Evolutionary conservation across 2,329 filamentous ascomycete species (phyloP), one percentile per base, ranked within the genome.

Genomic region (Graphilbum sp.): DNA sequence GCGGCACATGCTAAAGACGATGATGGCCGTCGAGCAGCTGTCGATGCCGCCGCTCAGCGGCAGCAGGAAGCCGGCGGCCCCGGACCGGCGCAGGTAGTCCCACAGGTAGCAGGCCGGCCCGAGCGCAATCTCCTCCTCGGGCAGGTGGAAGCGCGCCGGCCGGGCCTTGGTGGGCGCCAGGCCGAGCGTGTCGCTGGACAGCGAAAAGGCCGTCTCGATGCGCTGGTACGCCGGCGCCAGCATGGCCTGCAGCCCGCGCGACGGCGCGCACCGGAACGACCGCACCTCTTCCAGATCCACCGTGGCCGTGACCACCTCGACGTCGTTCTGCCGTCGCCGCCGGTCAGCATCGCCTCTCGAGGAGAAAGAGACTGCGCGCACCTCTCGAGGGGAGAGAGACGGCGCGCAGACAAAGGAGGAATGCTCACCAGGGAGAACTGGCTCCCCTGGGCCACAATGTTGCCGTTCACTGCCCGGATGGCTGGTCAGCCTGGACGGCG

Each of bases 201-300:
- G 52, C 41, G 49, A 43, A 38, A 55, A 59, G 9, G 37, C 34
- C 2, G 55, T 56, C 47, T 65, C 54, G 31, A 66, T 59, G 20
- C 62, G 51, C 39, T 58, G 49, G 40, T 75, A 73, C 15, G 46
- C 46, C 0, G 60, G 55, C 3, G 59, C 54, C 31, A 54, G 50
- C 40, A 69, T 63, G 8, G 72, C 68, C 50, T 82, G 78, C 18
- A 72, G 50, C 7, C 68, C 67, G 38, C 74, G 62, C 12, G 68
- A 69, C 9, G 67, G 62, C 0, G 63, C 59, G n/a, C 58, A 69
- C 0, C 79, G 62, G 47, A 65, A 75, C 1, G 66, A 60, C 24
- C 78, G 61, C 6, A 88, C 79, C 45, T 83, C 75, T 48, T 88
- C 82, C 2, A 82, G 59, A 47, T 81, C 75, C 7, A 81, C 62